Conservation (phyloP, 495 filamentous ascomycete species). For the Penicillium canariense region DNA sequence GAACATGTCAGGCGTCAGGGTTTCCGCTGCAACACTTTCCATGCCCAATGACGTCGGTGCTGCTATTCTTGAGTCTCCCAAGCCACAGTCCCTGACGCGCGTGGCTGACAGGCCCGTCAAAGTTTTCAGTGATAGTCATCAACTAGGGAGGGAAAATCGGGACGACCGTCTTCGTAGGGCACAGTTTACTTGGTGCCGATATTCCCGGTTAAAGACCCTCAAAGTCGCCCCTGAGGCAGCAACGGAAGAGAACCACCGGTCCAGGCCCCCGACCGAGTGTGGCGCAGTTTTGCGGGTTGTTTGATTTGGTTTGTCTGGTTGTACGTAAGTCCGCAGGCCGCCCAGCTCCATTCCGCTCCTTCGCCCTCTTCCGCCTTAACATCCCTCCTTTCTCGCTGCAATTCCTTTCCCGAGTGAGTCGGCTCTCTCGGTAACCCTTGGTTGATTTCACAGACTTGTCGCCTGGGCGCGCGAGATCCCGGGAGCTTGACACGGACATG, state of each 20-base stretch:
- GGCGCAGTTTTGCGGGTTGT: constrained; percentile 24
- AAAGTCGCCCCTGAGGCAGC: constrained; percentile 27
- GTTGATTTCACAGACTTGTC: constrained; percentile 32
- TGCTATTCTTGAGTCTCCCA: constrained; percentile 25
- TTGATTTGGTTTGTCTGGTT: constrained; percentile 27
- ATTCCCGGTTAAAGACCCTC: too few relatives aligned
- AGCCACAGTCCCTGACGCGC: constrained; percentile 22
- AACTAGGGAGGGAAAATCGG: background rate
- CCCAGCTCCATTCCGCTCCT: constrained; percentile 13
- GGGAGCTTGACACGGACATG: constrained; percentile 35
- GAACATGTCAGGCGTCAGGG: constrained; percentile 5
- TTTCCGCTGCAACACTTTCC: background rate
- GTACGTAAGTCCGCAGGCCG: constrained; percentile 28
- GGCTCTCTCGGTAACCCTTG: background rate
- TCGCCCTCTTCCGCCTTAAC: constrained; percentile 17
- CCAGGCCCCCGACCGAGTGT: constrained; percentile 14
- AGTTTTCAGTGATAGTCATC: background rate
- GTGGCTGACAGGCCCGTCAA: constrained; percentile 9
- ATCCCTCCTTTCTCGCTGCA: constrained; percentile 8
- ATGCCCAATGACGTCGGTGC: constrained; percentile 35
- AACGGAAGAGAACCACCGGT: constrained; percentile 7
- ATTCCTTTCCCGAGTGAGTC: background rate
- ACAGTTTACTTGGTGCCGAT: background rate
- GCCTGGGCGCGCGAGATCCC: constrained; percentile 33
- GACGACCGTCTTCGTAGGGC: background rate